Evolutionary conservation across 2,329 filamentous ascomycete genomes (phyloP).

Genomic region (Colletotrichum trifolii): DNA sequence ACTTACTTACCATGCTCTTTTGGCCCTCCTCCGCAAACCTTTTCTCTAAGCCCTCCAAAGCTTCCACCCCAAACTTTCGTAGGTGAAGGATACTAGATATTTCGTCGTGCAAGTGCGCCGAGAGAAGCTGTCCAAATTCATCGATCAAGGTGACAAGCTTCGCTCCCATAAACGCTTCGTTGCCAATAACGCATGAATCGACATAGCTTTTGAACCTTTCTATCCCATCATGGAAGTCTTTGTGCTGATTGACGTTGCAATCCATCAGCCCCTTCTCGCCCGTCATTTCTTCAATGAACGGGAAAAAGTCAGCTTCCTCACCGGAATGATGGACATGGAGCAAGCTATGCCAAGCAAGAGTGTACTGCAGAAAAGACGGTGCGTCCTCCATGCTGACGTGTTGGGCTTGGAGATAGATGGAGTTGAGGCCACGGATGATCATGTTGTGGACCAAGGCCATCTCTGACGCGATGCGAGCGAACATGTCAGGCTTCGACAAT

Average conservation of each 20-base stretch:
- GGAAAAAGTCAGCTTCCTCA: conserved; percentile 54
- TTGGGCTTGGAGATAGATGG: conserved; percentile 50
- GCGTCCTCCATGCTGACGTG: conserved; percentile 49
- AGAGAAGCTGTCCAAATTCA: conserved; percentile 43
- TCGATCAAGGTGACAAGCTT: conserved; percentile 45
- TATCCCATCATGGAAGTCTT: conserved; percentile 48
- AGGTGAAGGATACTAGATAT: conserved; percentile 45
- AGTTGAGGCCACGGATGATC: conserved; percentile 50
- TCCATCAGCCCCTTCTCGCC: conserved; percentile 53
- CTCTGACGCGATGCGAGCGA: conserved; percentile 42
- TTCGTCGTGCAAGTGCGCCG: conserved; percentile 47
- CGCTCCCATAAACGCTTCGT: conserved; percentile 42
- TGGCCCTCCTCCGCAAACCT: conserved; percentile 36
- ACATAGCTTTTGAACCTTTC: conserved; percentile 43
- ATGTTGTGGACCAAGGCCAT: conserved; percentile 50
- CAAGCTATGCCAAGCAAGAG: conserved; percentile 45
- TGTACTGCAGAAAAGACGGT: conserved; percentile 47
- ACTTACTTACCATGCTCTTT: conserved; percentile 38
- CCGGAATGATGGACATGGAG: conserved; percentile 51
- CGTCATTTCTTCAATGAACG: conserved; percentile 47
- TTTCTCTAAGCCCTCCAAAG: conserved; percentile 38
- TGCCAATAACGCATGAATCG: conserved; percentile 37
- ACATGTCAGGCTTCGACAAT: conserved; percentile 42
- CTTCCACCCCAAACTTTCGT: conserved; percentile 40
- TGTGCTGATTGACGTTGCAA: conserved; percentile 54